Conservation (phyloP, 2,329 filamentous ascomycete species). For the Thermothelomyces thermophilus region DNA sequence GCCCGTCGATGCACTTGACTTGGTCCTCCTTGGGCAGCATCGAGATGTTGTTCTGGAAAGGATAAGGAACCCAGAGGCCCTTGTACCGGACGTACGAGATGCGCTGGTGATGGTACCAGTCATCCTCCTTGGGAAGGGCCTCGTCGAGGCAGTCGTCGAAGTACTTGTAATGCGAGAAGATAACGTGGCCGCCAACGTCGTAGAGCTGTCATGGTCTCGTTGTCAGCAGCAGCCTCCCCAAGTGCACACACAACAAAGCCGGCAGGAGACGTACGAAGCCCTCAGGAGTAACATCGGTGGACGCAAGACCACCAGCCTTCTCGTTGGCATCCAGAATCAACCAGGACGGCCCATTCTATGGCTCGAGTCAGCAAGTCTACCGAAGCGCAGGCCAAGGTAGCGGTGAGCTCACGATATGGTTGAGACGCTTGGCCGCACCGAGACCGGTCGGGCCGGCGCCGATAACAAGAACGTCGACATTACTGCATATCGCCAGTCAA, state of each 20-base stretch:
- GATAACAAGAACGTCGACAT: constrained; percentile 95
- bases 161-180: constrained; percentile 99
- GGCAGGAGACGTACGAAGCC: constrained; percentile 85
- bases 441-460: constrained; percentile 95
- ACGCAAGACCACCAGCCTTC: constrained; percentile 89
- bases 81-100: constrained; percentile 99
- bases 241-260: neutral
- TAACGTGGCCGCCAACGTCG: constrained; percentile 96
- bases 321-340: constrained; percentile 89
- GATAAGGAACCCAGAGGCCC: constrained; percentile 93
- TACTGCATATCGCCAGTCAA: constrained; percentile 44
- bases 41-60: constrained; percentile 99
- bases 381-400: constrained; percentile 7
- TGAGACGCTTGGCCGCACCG: constrained; percentile 93
- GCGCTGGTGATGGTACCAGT: constrained; percentile 97
- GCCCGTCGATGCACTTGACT: constrained; percentile 85
- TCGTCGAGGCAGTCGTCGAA: constrained; percentile 99
- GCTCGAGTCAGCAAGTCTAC: constrained; percentile 23
- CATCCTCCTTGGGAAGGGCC: constrained; percentile 84
- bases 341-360: constrained; percentile 85
- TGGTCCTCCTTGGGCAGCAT: constrained; percentile 97
- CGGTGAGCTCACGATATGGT: constrained; percentile 73
- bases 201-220: constrained; percentile 60
- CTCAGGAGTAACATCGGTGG: constrained; percentile 89
- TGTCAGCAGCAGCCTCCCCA: constrained; percentile 22